Percentiles rank a stretch among this genome's conserved stretches.
Conservation (phyloP, 1,139 yeast genomes). For the Geotrichum aggregatum region DNA sequence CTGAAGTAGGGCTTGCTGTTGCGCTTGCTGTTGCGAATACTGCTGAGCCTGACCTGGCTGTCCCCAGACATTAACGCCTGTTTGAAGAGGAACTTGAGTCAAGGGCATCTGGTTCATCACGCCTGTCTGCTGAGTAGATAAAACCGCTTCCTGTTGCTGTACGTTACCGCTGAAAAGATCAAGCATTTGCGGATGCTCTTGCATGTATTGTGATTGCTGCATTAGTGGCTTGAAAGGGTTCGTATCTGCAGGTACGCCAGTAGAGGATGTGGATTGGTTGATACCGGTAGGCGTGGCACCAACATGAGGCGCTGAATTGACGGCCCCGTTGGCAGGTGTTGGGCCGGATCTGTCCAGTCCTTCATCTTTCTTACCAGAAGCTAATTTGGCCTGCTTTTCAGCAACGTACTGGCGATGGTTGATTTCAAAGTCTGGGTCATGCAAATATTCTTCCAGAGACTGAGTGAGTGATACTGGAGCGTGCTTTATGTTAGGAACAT, state of each 20-base stretch:
- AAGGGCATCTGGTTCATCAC: constrained; percentile 18
- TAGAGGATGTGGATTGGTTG: constrained; percentile 16
- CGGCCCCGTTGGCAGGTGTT: constrained; percentile 7
- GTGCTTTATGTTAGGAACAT: constrained; percentile 93
- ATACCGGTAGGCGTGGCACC: constrained; percentile 29
- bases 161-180: constrained; percentile 27
- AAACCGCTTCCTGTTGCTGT: constrained; percentile 25
- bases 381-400: constrained; percentile 48
- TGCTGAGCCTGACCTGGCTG: constrained; percentile 23
- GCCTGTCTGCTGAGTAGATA: constrained; percentile 12
- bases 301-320: constrained; percentile 18
- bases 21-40: constrained; percentile 18
- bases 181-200: constrained; percentile 24
- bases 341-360: constrained; percentile 16
- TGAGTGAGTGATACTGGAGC: constrained; percentile 92
- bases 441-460: constrained; percentile 80
- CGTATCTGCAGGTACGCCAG: constrained; percentile 33
- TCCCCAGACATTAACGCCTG: constrained; percentile 21
- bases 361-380: constrained; percentile 22
- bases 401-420: constrained; percentile 74
- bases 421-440: constrained; percentile 77
- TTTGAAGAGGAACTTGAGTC: constrained; percentile 20
- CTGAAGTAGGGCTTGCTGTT: neutral
- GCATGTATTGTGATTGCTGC: constrained; percentile 17
- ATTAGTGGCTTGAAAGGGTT: constrained; percentile 23